Evolutionary conservation across 2,329 filamentous ascomycete species (phyloP), one percentile per base, ranked within the genome.

Genomic region (Geosmithia flava): DNA sequence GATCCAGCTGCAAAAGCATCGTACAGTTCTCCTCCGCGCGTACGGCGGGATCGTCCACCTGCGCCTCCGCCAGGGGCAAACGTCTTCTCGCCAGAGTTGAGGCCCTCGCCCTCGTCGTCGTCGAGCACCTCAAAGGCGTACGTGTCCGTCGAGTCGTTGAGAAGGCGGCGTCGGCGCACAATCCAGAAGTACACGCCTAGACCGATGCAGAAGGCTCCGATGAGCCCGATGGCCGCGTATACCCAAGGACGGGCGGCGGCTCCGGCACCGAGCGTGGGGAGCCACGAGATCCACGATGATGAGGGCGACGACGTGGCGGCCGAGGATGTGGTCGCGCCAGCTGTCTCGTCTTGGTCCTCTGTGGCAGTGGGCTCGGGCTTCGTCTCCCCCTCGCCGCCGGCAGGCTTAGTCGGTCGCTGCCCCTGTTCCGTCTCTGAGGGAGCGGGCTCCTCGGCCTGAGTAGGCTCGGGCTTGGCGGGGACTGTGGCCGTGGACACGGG

Each of bases 101-200:
- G 62, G 27, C 75, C 72, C 55, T 81, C 72, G 16, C 75, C 71
- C 55, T 95, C 89, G 19, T 88, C 85, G 49, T 90, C 85, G 56
- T 93, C 84, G 45, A 98, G 75, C 53, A 95, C 83, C 66, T 95
- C 90, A 56, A 98, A 98, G 56, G 96, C 91, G 64, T 96, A 97
- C 61, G 84, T 83, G 58, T 91, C 86, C 46, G 86, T 80, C 3
- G 81, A 75, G 62, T 80, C 80, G 64, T 86, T 88, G 55, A 80
- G 80, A 23, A 87, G 75, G 41, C 85, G 81, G 61, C 83, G 85
- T 49, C 86, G 82, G 27, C 89, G 82, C 42, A 89, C 85, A 49
- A 91, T 69, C 64, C 79, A 87, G 56, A 95, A 78, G 70, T 91
- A 96, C 42, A 82, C 71, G n/a, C 81, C 87, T 0, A 98, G 75